Percentiles rank a stretch among this genome's conserved stretches.
These are phyloP conservation scores for Exophiala phaeomuriformis DNA, from an alignment of 2,329 filamentous ascomycete species.

Conservation along the genomic window DNA sequence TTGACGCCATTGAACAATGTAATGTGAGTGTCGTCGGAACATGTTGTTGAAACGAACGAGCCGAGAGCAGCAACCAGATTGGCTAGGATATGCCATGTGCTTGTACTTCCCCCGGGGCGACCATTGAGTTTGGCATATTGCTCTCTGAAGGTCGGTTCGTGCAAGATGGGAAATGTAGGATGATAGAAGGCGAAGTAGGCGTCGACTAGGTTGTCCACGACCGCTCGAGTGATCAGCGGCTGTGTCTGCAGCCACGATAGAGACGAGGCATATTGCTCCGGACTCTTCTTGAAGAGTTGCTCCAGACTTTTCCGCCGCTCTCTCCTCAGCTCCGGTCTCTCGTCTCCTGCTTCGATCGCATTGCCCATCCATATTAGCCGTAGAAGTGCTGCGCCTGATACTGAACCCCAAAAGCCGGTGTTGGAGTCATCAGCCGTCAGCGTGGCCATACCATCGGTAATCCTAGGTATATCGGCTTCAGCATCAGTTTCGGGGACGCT, in stretches of 20 bases:
- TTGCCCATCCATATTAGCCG: slow-evolving; percentile 19
- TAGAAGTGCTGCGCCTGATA: slow-evolving; percentile 21
- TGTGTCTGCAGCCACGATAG: slow-evolving; percentile 13
- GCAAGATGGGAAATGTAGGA: slow-evolving; percentile 50
- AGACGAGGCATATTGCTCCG: slow-evolving; percentile 2
- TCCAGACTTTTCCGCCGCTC: slow-evolving; percentile 9
- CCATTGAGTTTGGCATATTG: slow-evolving; percentile 32
- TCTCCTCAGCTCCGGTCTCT: not conserved
- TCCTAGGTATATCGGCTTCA: slow-evolving; percentile 15
- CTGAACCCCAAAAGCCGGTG: slow-evolving; percentile 19
- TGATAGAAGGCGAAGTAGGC: slow-evolving; percentile 54
- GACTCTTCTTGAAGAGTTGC: slow-evolving; percentile 11
- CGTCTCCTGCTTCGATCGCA: not conserved
- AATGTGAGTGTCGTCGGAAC: slow-evolving; percentile 30
- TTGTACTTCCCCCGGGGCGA: slow-evolving; percentile 11
- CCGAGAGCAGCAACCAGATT: slow-evolving; percentile 20
- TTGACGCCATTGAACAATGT: slow-evolving; percentile 44
- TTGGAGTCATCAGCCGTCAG: slow-evolving; percentile 21
- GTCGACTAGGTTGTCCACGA: slow-evolving; percentile 19
- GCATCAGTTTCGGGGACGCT: not conserved
- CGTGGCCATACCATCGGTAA: slow-evolving; percentile 22
- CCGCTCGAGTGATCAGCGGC: slow-evolving; percentile 16
- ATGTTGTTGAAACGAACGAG: slow-evolving; percentile 17
- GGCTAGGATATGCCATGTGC: slow-evolving; percentile 18
- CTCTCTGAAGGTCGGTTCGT: slow-evolving; percentile 41